Evolutionary conservation across 1,284 basidiomycete genomes (phyloP).

Genomic region (Tetrapyrgos nigripes): DNA sequence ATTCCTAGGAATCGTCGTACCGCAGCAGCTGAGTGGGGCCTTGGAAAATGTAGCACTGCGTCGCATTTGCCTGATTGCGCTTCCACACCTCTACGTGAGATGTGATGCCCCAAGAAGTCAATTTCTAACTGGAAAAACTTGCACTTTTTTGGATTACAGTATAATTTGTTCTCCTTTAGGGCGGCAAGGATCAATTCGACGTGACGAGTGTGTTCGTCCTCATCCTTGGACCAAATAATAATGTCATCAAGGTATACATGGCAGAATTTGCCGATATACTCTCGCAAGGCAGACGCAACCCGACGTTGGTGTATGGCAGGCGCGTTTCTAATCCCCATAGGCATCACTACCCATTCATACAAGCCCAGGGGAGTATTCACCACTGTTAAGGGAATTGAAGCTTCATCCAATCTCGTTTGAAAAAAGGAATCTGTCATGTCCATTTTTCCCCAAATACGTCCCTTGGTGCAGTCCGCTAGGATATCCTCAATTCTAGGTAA

Average conservation of each 20-base stretch:
- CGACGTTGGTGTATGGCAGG: conserved; percentile 36
- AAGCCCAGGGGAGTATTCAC: conserved; percentile 37
- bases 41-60: conserved; percentile 26
- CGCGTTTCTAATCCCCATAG: conserved; percentile 36
- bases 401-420: conserved; percentile 37
- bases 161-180: conserved; percentile 26
- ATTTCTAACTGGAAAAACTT: conserved; percentile 13
- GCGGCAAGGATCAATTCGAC: conserved; percentile 31
- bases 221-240: conserved; percentile 39
- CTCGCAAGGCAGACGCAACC: conserved; percentile 31
- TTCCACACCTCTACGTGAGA: conserved; percentile 27
- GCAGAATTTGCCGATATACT: conserved; percentile 22
- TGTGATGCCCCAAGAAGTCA: conserved; percentile 34
- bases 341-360: conserved; percentile 45
- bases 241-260: conserved; percentile 36
- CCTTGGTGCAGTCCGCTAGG: conserved; percentile 29
- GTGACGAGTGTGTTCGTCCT: conserved; percentile 38
- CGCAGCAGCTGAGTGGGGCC: conserved; percentile 24
- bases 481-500: conserved; percentile 39
- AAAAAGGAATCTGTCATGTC: conserved; percentile 48
- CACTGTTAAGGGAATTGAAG: conserved; percentile 35
- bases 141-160: conserved; percentile 32
- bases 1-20: conserved; percentile 37
- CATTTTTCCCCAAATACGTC: conserved; percentile 36
- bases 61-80: conserved; percentile 18